Percentiles rank a stretch among this genome's conserved stretches.
Conservation (phyloP, 2,329 filamentous ascomycete genomes). For the Aspergillus puulaauensis region DNA sequence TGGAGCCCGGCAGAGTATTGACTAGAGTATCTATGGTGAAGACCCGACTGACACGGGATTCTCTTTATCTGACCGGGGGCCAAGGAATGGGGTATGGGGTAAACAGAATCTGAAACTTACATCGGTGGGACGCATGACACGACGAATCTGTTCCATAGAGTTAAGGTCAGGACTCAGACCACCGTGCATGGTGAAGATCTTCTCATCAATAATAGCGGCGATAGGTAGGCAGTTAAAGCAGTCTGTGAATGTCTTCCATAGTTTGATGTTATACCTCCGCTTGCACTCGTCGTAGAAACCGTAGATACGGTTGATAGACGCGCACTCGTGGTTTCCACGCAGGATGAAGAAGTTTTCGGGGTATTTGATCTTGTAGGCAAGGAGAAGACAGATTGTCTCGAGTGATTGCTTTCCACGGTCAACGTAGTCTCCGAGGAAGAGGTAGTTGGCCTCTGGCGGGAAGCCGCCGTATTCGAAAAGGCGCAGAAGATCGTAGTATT, state of each 20-base stretch:
- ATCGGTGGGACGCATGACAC: conserved; percentile 98
- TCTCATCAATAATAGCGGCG: conserved; percentile 98
- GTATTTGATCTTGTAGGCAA: conserved; percentile 99
- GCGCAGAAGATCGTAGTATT: conserved; percentile 97
- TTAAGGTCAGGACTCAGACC: conserved; percentile 95
- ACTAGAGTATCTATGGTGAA: conserved; percentile 7
- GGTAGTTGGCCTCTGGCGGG: conserved; percentile 97
- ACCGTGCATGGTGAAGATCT: conserved; percentile 99
- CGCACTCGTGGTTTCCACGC: conserved; percentile 98
- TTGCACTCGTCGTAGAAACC: conserved; percentile 99
- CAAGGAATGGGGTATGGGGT: not conserved
- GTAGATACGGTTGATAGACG: conserved; percentile 98
- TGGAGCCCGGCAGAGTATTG: conserved; percentile 22
- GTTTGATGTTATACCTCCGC: conserved; percentile 97
- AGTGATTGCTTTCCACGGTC: conserved; percentile 99
- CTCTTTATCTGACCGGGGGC: not conserved
- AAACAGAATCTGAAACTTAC: conserved; percentile 58
- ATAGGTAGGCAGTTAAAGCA: conserved; percentile 99
- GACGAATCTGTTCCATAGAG: conserved; percentile 99
- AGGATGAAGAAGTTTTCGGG: conserved; percentile 99
- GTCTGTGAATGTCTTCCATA: conserved; percentile 99
- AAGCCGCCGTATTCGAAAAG: conserved; percentile 98
- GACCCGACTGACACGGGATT: not conserved
- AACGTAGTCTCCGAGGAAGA: conserved; percentile 98
- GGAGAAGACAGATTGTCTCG: conserved; percentile 93